Conservation (phyloP, 1,284 basidiomycete species). For the Macrocybe sp. region DNA sequence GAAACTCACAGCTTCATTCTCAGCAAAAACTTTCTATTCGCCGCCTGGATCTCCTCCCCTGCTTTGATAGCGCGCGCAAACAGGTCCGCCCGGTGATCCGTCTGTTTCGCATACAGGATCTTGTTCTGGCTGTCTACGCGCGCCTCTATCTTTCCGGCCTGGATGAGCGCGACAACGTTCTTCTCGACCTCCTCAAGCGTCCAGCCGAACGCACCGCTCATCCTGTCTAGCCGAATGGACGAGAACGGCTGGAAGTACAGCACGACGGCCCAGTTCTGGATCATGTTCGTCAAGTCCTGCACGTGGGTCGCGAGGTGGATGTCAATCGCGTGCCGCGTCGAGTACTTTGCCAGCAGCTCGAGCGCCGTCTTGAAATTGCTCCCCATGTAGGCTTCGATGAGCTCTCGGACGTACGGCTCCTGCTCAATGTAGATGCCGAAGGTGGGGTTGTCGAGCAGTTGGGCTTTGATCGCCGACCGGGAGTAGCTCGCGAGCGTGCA, state of each 20-base stretch:
- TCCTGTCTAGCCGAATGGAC: conserved; percentile 72
- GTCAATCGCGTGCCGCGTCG: conserved; percentile 74
- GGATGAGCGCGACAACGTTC: conserved; percentile 71
- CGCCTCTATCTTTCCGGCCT: conserved; percentile 68
- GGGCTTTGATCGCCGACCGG: conserved; percentile 62
- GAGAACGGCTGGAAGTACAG: conserved; percentile 84
- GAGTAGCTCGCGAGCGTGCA: conserved; percentile 76
- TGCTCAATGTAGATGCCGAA: conserved; percentile 80
- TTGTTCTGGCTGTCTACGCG: conserved; percentile 80
- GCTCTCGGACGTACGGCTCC: conserved; percentile 79
- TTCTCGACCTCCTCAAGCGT: conserved; percentile 60
- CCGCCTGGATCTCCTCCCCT: conserved; percentile 62
- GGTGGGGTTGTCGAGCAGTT: conserved; percentile 63
- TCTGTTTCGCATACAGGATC: conserved; percentile 72
- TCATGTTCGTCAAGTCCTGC: conserved; percentile 48
- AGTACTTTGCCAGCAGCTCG: conserved; percentile 65
- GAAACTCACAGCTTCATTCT: conserved; percentile 67
- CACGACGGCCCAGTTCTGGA: conserved; percentile 72
- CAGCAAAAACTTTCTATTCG: conserved; percentile 71
- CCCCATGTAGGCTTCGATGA: conserved; percentile 76
- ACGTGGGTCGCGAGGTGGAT: conserved; percentile 71
- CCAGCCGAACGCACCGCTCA: conserved; percentile 84
- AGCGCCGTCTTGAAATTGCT: conserved; percentile 81
- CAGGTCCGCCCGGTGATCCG: conserved; percentile 67
- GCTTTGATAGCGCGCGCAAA: conserved; percentile 71